Conservation (phyloP, 192 early-diverging fungal genomes). For the Podila clonocystis region DNA sequence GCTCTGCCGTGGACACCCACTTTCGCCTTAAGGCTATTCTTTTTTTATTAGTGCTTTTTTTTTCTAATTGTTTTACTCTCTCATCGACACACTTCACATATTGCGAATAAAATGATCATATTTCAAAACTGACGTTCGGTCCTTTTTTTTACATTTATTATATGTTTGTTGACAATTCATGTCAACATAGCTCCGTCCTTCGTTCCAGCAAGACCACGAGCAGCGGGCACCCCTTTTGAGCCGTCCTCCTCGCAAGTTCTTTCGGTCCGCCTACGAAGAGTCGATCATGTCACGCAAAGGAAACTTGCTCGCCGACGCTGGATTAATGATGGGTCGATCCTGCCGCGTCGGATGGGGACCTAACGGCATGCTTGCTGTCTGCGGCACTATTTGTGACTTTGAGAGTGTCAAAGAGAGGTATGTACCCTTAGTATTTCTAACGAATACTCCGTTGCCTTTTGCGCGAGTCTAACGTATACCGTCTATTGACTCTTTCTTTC, state of each 20-base stretch:
- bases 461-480: too few species aligned
- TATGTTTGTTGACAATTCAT: neutral
- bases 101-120: conserved; percentile 41
- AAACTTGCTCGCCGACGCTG: conserved; percentile 71
- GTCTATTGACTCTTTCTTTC: neutral
- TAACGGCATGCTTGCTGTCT: conserved; percentile 71
- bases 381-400: conserved; percentile 52
- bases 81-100: neutral
- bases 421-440: too few species aligned
- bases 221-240: conserved; percentile 3
- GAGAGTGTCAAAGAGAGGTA: conserved; percentile 42
- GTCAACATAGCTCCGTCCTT: conserved; percentile 30
- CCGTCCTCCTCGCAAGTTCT: conserved; percentile 30
- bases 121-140: conserved; percentile 28
- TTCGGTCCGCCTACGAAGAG: conserved; percentile 23
- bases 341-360: conserved; percentile 90
- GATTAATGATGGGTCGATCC: conserved; percentile 82
- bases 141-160: conserved; percentile 2
- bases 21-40: neutral
- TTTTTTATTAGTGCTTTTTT: neutral
- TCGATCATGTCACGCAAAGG: conserved; percentile 51
- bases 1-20: neutral
- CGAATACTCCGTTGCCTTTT: too few species aligned
- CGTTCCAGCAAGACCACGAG: conserved; percentile 31
- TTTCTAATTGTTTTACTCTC: conserved; percentile 13